A percentile compares a stretch with the other conserved stretches of the same genome.
Conservation (phyloP, 1,284 basidiomycete genomes). For the Cryptococcus depauperatus region DNA sequence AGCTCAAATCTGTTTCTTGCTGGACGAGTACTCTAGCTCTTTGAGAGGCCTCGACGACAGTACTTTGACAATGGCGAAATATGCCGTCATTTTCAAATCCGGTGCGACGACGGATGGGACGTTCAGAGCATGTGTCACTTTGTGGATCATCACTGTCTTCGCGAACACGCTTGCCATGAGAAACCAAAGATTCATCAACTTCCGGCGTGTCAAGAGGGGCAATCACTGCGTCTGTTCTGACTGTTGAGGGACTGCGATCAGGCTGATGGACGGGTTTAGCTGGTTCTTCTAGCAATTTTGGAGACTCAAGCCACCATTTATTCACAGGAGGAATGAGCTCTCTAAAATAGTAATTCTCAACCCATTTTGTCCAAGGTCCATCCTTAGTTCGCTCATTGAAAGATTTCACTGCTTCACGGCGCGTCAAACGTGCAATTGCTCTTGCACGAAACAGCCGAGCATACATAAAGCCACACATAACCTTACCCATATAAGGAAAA, state of each 20-base stretch:
- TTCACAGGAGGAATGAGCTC: conserved; percentile 1
- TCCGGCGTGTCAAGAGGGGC: not conserved
- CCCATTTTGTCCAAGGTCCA: conserved; percentile 7
- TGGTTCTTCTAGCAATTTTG: not conserved
- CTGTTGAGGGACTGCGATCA: no score
- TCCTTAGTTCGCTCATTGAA: conserved; percentile 7
- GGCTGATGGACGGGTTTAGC: no score
- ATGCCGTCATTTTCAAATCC: not conserved
- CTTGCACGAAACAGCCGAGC: conserved; percentile 3
- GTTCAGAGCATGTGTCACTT: not conserved
- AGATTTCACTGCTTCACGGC: conserved; percentile 4
- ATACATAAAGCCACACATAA: not conserved
- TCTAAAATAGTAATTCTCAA: conserved; percentile 9
- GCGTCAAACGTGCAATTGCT: not conserved
- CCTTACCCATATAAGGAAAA: not conserved
- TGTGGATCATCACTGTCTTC: not conserved
- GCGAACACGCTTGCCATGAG: not conserved
- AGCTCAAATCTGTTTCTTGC: no score
- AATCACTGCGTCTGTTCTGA: no score
- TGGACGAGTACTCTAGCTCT: not conserved
- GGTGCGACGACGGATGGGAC: not conserved
- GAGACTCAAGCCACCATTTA: conserved; percentile 9
- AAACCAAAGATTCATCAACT: not conserved
- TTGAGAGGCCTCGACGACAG: not conserved
- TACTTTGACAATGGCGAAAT: not conserved